Evolutionary conservation across 2,329 filamentous ascomycete species (phyloP).

Genomic region (Coniochaeta prunicola): DNA sequence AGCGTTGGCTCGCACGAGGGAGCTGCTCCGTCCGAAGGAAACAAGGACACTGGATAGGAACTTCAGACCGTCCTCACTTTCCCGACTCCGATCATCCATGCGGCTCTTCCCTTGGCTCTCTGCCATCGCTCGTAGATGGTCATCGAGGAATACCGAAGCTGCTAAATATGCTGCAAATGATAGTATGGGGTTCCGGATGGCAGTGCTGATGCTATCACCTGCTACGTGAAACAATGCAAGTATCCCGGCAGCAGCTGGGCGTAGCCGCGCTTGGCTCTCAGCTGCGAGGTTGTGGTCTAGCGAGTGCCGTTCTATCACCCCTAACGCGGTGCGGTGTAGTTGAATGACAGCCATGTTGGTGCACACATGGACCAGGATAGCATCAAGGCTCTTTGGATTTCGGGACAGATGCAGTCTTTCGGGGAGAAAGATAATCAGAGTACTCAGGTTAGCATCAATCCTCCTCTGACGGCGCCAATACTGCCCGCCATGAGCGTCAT

Average conservation of each 20-base stretch:
- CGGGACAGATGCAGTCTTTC: constrained; percentile 49
- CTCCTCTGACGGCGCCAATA: constrained; percentile 61
- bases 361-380: constrained; percentile 61
- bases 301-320: constrained; percentile 14
- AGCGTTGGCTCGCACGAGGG: background rate
- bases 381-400: constrained; percentile 52
- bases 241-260: background rate
- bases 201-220: background rate
- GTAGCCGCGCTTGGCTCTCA: background rate
- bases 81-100: background rate
- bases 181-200: background rate
- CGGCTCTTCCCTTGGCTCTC: background rate
- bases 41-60: background rate
- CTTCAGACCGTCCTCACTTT: background rate
- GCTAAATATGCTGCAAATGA: background rate
- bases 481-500: constrained; percentile 54
- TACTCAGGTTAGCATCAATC: constrained; percentile 56
- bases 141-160: background rate
- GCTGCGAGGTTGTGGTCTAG: background rate
- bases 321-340: constrained; percentile 63
- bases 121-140: background rate
- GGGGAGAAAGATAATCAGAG: constrained; percentile 52
- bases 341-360: constrained; percentile 63
- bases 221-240: background rate
- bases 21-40: background rate